Conservation (phyloP, 2,329 filamentous ascomycete genomes). For the Penicillium freii region DNA sequence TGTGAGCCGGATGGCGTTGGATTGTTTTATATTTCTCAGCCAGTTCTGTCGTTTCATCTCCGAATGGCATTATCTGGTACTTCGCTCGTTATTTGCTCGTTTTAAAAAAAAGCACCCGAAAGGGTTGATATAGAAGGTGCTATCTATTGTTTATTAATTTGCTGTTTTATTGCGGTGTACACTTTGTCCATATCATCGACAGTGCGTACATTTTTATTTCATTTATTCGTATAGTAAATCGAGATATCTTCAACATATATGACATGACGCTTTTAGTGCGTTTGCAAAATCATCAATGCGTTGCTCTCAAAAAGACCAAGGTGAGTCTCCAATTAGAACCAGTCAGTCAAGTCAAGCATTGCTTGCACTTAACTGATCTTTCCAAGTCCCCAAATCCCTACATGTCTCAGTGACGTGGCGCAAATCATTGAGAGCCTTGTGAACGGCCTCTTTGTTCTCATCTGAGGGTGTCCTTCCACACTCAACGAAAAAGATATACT, state of each 20-base stretch:
- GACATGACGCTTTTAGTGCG: neutral
- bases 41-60: constrained; percentile 14
- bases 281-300: neutral
- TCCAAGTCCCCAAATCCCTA: constrained; percentile 44
- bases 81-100: constrained; percentile 21
- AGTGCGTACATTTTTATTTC: neutral
- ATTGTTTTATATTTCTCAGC: constrained; percentile 15
- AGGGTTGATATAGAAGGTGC: constrained; percentile 11
- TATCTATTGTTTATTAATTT: neutral
- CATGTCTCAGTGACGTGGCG: constrained; percentile 39
- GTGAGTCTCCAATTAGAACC: too few species aligned
- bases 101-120: constrained; percentile 14
- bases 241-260: neutral
- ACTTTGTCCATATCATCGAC: neutral
- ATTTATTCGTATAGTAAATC: neutral
- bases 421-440: constrained; percentile 35
- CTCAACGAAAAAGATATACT: constrained; percentile 95
- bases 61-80: constrained; percentile 13
- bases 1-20: constrained; percentile 10
- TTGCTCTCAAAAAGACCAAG: neutral
- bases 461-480: constrained; percentile 59
- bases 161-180: neutral
- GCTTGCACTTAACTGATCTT: constrained; percentile 29
- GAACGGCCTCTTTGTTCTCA: constrained; percentile 30
- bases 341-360: neutral